A percentile compares a stretch with the other conserved stretches of the same genome.
Evolutionary conservation across 768 basidiomycete species (phyloP).

Genomic region (Agrocybe chaxingu): DNA sequence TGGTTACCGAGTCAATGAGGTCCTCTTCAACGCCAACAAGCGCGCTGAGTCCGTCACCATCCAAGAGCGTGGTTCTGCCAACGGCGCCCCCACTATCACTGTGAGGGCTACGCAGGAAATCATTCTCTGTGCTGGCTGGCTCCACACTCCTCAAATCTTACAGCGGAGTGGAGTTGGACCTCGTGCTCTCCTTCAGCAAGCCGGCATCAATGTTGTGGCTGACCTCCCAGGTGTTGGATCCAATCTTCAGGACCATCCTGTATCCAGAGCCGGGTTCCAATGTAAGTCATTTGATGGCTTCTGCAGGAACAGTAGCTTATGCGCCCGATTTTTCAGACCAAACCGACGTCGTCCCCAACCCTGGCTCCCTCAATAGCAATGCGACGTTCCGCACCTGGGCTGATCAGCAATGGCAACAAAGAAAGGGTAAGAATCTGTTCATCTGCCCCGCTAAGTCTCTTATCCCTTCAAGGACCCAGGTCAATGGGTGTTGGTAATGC

Average conservation of each 20-base stretch:
- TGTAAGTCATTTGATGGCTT: not conserved
- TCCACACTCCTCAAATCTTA: slow-evolving; percentile 10
- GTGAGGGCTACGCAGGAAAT: slow-evolving; percentile 5
- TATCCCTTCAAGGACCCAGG: too few relatives aligned
- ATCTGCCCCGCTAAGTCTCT: too few relatives aligned
- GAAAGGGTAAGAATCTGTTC: too few relatives aligned
- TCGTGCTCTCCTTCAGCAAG: slow-evolving; percentile 1
- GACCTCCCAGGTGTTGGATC: slow-evolving; percentile 12
- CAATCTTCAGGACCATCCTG: slow-evolving; percentile 5
- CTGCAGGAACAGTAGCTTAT: too few relatives aligned
- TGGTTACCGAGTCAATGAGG: slow-evolving; percentile 9
- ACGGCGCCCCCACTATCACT: slow-evolving; percentile 2
- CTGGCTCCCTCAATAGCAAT: too few relatives aligned
- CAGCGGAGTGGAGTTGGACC: slow-evolving; percentile 11
- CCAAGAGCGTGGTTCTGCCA: not conserved
- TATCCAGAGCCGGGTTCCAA: not conserved
- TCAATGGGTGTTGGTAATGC: too few relatives aligned
- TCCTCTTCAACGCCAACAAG: slow-evolving; percentile 4
- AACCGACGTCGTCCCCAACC: too few relatives aligned
- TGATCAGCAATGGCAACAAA: too few relatives aligned
- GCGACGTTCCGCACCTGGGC: too few relatives aligned
- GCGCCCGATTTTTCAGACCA: too few relatives aligned
- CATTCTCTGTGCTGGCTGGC: slow-evolving; percentile 9
- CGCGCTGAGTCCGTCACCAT: slow-evolving; percentile 1
- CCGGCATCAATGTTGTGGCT: slow-evolving; percentile 4